Percentiles rank a stretch among this genome's conserved stretches.
phyloP scores from a whole-genome alignment of 148 eudicot genomes.

The Linanthus parryae region DNA sequence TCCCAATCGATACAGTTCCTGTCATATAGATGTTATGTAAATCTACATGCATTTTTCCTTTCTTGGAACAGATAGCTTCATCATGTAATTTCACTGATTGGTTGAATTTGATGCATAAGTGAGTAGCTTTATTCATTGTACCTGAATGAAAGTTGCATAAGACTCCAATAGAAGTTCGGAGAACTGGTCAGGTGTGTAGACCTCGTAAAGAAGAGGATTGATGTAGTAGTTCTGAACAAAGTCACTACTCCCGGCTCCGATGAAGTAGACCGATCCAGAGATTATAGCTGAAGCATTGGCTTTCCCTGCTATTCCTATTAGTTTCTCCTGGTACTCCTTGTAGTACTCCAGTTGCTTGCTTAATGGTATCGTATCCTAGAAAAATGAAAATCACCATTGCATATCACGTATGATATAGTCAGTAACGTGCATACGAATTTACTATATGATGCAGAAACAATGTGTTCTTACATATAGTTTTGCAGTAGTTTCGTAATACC shows the following conservation, averaged over 20 bases:
- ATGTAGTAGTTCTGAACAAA: constrained; percentile 65
- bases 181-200: constrained; percentile 42
- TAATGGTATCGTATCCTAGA: constrained; percentile 41
- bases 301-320: constrained; percentile 33
- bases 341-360: constrained; percentile 40
- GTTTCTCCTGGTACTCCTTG: constrained; percentile 46
- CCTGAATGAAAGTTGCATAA: constrained; percentile 43
- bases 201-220: constrained; percentile 49
- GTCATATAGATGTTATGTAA: constrained; percentile 8
- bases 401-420: too few relatives aligned
- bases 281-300: constrained; percentile 45
- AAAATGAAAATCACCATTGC: too few relatives aligned
- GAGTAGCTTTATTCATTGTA: too few relatives aligned
- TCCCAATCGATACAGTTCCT: constrained; percentile 54
- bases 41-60: too few relatives aligned
- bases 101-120: too few relatives aligned
- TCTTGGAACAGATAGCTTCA: too few relatives aligned
- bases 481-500: constrained; percentile 54
- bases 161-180: constrained; percentile 35
- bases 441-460: not conserved
- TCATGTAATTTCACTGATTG: too few relatives aligned
- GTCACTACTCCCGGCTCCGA: constrained; percentile 63
- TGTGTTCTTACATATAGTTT: constrained; percentile 43
- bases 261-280: constrained; percentile 31
- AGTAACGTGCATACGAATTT: too few relatives aligned